Evolutionary conservation across 139 green algal genomes (phyloP), one percentile per base, ranked within the genome.

Genomic region (Tetratostichococcus sp.): DNA sequence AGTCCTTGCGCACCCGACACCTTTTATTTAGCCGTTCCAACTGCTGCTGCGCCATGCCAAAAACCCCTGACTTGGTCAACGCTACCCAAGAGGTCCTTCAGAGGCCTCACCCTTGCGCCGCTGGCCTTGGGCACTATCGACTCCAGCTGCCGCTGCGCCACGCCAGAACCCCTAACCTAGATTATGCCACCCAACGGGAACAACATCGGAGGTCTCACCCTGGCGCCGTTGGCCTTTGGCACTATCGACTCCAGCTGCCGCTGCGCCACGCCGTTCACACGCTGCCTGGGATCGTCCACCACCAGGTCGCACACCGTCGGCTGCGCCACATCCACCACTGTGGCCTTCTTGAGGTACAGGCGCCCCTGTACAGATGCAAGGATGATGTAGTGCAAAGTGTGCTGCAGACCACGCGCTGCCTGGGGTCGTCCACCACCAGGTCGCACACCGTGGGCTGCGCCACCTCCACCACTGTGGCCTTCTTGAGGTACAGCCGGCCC

Each of bases 301-400:
- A 70, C 25, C 42, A 95, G 76, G 31, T 88, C 84, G 32, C 81
- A 88, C 1, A 73, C 33, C 0, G 39, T 76, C 4, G 86, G 83
- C 22, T 79, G 73, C 22, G 80, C 67, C 33, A 95, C 87, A 70
- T 95, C 90, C 67, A 90, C 57, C 69, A 94, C 71, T 21, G 71
- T 77, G 1, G 79, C 89, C 75, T 94, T 94, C 67, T 90, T 89
- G 3, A 93, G 82, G 75, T 95, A 95, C 66, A 91, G 74, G 73
- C 71, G 72, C 33, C 43, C 17, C 35, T 33, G 32, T 11, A 79
- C 77, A 62, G 19, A 26, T 26, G 50, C 50, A 26, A 62, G n/a
- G 0, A 77, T 26, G 1, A 31, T 73, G 39, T 79, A 75, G 17
- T 78, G n/a, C n/a, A n/a, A n/a, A n/a, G n/a, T n/a, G n/a, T n/a